Conservation (phyloP, 2,329 filamentous ascomycete genomes). For the Claviceps sp. region DNA sequence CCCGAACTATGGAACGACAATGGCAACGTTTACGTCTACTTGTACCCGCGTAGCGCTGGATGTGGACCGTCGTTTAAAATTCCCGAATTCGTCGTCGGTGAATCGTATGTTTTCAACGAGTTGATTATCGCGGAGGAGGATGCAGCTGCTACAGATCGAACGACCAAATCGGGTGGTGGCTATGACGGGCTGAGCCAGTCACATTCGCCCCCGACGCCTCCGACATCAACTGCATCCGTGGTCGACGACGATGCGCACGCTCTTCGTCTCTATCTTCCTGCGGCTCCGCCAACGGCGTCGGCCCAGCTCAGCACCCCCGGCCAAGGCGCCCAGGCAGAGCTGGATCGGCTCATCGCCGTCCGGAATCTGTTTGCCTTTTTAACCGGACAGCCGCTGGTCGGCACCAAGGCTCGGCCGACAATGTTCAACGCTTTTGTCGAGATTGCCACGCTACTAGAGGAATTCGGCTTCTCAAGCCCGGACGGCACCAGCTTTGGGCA, state of each 20-base stretch:
- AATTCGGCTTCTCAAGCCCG: slow-evolving; percentile 43
- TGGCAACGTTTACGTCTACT: slow-evolving; percentile 43
- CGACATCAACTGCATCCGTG: slow-evolving; percentile 22
- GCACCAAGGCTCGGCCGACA: slow-evolving; percentile 37
- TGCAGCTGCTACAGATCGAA: not conserved
- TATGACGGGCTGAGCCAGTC: slow-evolving; percentile 30
- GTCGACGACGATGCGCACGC: slow-evolving; percentile 24
- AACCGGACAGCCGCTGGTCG: slow-evolving; percentile 48
- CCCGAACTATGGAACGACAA: slow-evolving; percentile 53
- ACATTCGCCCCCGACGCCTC: slow-evolving; percentile 16
- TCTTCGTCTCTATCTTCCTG: slow-evolving; percentile 40
- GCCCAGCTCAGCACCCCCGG: slow-evolving; percentile 21
- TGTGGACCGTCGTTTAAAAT: slow-evolving; percentile 48
- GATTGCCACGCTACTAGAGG: slow-evolving; percentile 38
- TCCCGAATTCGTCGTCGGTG: slow-evolving; percentile 36
- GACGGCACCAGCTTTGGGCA: slow-evolving; percentile 47
- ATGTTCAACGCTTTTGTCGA: slow-evolving; percentile 41
- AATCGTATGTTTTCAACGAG: slow-evolving; percentile 41
- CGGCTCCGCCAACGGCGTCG: slow-evolving; percentile 23
- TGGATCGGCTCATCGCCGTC: slow-evolving; percentile 43
- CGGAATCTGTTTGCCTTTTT: slow-evolving; percentile 55
- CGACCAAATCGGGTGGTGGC: slow-evolving; percentile 32
- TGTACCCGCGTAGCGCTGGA: slow-evolving; percentile 37
- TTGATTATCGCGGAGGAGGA: slow-evolving; percentile 33
- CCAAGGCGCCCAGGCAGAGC: slow-evolving; percentile 23